Conservation (phyloP, 306 rosid species). For the Prunus davidiana region DNA sequence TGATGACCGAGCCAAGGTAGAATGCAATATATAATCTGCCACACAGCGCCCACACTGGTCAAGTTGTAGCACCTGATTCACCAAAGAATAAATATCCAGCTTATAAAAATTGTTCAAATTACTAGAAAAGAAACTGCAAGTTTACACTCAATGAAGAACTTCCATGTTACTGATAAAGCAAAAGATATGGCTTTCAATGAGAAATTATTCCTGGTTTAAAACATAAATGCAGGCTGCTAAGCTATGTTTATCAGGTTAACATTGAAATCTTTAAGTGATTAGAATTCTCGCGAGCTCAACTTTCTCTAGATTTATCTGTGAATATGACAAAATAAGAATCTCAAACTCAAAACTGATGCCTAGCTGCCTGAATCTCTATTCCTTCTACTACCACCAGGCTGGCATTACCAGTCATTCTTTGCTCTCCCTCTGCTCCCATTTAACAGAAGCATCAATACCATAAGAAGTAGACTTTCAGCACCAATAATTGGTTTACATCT, state of each 20-base stretch:
- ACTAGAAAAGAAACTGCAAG: constrained; percentile 4
- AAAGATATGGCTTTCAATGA: not conserved
- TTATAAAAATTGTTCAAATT: not conserved
- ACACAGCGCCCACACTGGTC: constrained; percentile 79
- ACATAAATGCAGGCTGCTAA: not conserved
- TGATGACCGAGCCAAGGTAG: constrained; percentile 46
- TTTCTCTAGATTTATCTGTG: not conserved
- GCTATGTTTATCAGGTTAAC: not conserved
- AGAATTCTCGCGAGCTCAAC: not conserved
- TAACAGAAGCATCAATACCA: not conserved
- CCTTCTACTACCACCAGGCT: no score
- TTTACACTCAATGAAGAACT: not conserved
- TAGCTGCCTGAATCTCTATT: no score
- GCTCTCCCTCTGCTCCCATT: not conserved
- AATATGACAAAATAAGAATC: not conserved
- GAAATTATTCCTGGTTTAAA: not conserved
- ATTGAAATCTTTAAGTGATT: not conserved
- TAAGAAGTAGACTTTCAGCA: not conserved
- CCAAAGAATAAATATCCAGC: constrained; percentile 24
- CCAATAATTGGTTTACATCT: not conserved
- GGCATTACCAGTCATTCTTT: not conserved
- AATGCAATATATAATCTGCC: constrained; percentile 48
- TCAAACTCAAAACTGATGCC: no score
- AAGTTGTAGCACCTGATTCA: constrained; percentile 73
- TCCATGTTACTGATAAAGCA: not conserved